Conservation (phyloP, 768 basidiomycete genomes). For the Podaxis sp. region DNA sequence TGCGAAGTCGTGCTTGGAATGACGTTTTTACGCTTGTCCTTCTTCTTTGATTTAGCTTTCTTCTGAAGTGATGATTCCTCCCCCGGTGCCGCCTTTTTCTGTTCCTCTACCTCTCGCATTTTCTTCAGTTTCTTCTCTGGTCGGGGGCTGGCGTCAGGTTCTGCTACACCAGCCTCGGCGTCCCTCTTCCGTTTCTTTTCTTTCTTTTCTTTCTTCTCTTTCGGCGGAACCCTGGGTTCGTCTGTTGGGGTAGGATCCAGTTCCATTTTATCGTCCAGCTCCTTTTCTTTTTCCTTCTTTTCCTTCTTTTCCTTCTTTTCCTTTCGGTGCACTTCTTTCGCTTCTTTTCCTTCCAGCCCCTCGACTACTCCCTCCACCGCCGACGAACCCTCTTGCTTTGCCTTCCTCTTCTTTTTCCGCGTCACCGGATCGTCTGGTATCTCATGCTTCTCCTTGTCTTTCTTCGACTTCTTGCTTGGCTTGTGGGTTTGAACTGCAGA, state of each 20-base stretch:
- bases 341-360: background rate
- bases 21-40: background rate
- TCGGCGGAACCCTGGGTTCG: background rate
- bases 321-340: background rate
- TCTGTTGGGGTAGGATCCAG: background rate
- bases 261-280: conserved; percentile 10
- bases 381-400: background rate
- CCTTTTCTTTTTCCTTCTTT: background rate
- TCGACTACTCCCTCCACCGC: background rate
- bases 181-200: conserved; percentile 22
- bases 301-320: background rate
- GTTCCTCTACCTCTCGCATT: background rate
- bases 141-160: conserved; percentile 13
- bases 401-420: conserved; percentile 18
- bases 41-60: background rate
- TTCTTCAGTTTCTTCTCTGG: conserved; percentile 11
- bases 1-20: background rate
- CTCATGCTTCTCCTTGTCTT: conserved; percentile 6
- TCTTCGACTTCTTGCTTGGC: conserved; percentile 11
- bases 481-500: conserved; percentile 67
- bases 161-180: conserved; percentile 6
- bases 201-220: conserved; percentile 15
- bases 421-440: conserved; percentile 2
- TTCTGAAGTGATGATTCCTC: background rate
- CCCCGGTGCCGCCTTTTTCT: background rate